Evolutionary conservation across 2,329 filamentous ascomycete species (phyloP), one percentile per base, ranked within the genome.

Genomic region (Pezicula radicicola): DNA sequence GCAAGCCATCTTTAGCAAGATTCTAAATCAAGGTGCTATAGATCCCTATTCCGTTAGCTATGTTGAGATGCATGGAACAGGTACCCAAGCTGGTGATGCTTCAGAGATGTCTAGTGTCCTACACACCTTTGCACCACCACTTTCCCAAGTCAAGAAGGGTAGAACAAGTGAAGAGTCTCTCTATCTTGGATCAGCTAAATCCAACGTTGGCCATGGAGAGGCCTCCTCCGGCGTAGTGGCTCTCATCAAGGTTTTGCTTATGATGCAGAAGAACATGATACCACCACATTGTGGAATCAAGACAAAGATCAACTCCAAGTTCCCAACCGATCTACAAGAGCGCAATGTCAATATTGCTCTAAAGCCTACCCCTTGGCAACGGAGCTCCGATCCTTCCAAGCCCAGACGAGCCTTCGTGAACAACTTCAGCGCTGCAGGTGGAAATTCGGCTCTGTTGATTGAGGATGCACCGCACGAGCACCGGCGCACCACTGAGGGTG

Each of bases 41-140:
- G 85, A 92, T 62, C 87, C 89, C 2, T 78, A 84, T 47, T 87
- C 92, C 56, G 79, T 96, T 46, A 84, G 84, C 68, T 95, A 93
- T 63, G 85, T 96, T 8, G 91, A 95, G 70, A 91, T 94, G 85
- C 90, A 96, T 67, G 91, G 89, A 13, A 96, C 91, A 3, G 91
- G 91, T 30, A 96, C 89, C 0, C 89, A 94, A 68, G 89, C 88
- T 30, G 91, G 89, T 55, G 91, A 96, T 63, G 85, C 84, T 7
- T 87, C 84, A 4, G 91, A 96, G 67, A 92, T 93, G 19, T 19
- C 19, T 3, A 19, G 19, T 19, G 19, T 19, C 19, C 19, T 19
- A 3, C 19, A 19, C 19, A 19, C 19, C 19, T 19, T 19, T 19
- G 19, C 19, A 19, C 19, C 19, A 19, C 19, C 19, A 19, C 19